Conservation (phyloP, 106 monocot species). For the Allium cepa region DNA sequence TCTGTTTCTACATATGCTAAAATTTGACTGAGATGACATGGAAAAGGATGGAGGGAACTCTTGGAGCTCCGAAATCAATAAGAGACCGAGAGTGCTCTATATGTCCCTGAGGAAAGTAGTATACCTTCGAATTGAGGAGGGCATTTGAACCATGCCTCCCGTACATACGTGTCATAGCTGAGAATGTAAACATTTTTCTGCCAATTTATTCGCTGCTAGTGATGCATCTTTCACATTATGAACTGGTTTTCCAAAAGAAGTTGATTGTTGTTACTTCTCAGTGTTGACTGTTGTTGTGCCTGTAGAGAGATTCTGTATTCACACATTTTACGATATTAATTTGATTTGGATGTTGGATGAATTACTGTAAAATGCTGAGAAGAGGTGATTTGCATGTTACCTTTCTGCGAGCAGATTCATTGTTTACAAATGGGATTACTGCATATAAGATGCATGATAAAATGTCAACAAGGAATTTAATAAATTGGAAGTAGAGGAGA, state of each 20-base stretch:
- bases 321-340: too few relatives aligned
- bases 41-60: conserved; percentile 38
- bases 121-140: conserved; percentile 36
- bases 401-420: too few relatives aligned
- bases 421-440: too few relatives aligned
- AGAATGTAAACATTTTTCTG: conserved; percentile 35
- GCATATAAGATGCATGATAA: too few relatives aligned
- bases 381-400: too few relatives aligned
- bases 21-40: conserved; percentile 26
- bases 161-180: conserved; percentile 61
- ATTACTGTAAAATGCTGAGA: too few relatives aligned
- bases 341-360: too few relatives aligned
- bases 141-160: conserved; percentile 58
- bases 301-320: not conserved
- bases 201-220: not conserved
- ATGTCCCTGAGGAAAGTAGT: conserved; percentile 60
- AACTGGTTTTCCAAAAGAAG: not conserved
- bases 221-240: not conserved
- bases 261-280: too few relatives aligned
- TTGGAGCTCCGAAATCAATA: conserved; percentile 15
- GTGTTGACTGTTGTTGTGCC: not conserved
- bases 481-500: too few relatives aligned
- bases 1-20: conserved; percentile 41
- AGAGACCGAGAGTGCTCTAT: conserved; percentile 30
- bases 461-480: too few relatives aligned